Percentiles rank a stretch among this genome's conserved stretches.
phyloP scores from a whole-genome alignment of 2,329 filamentous ascomycete species.

The Gaeumannomyces sp. region DNA sequence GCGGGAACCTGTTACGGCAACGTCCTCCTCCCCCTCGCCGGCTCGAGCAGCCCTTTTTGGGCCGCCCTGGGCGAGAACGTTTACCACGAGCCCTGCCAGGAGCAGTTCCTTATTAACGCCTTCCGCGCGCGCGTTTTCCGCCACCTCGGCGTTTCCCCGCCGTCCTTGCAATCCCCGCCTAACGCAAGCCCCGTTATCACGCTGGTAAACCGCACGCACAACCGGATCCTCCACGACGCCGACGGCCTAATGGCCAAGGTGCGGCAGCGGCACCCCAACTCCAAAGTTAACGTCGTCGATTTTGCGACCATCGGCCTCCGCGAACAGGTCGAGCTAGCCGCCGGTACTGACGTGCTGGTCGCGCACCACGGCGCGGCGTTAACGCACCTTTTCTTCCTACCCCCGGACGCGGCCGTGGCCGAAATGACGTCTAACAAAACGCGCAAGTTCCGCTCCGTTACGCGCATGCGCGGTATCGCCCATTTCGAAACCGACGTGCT shows the following conservation, averaged over 20 bases:
- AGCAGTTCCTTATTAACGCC: conserved; percentile 8
- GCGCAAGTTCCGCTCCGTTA: conserved; percentile 11
- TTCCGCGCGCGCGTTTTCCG: conserved; percentile 8
- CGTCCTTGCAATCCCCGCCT: neutral
- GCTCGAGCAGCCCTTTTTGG: conserved; percentile 23
- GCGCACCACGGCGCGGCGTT: conserved; percentile 21
- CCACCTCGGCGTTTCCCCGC: neutral
- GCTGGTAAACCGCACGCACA: conserved; percentile 17
- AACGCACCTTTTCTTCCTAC: conserved; percentile 21
- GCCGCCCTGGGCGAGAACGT: conserved; percentile 10
- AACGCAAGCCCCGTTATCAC: conserved; percentile 14
- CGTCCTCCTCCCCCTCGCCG: conserved; percentile 21
- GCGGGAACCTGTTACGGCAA: neutral
- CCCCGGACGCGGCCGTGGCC: conserved; percentile 16
- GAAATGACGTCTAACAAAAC: conserved; percentile 12
- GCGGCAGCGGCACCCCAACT: conserved; percentile 14
- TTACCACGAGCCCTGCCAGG: conserved; percentile 12
- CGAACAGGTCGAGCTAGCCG: conserved; percentile 19
- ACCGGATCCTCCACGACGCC: conserved; percentile 16
- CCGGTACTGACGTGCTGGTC: conserved; percentile 18
- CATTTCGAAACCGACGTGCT: conserved; percentile 12
- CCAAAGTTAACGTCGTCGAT: conserved; percentile 16
- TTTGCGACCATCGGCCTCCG: conserved; percentile 16
- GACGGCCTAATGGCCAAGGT: conserved; percentile 14
- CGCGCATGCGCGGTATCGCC: conserved; percentile 12